Conservation (phyloP, 805 yeast species). For the Lachancea kluyveri region DNA sequence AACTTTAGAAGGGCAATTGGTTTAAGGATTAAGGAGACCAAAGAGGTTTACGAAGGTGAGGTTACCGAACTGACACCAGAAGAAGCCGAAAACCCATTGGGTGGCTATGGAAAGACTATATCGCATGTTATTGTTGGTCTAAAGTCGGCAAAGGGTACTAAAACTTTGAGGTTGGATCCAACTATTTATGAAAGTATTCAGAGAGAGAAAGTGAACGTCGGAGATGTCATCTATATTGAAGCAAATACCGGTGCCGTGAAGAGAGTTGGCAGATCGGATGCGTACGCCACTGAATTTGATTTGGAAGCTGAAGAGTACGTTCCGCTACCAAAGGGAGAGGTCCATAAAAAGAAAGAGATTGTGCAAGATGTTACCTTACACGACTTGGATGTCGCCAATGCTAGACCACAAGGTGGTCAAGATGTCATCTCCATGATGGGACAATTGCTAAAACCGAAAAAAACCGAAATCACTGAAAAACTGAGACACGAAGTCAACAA, state of each 20-base stretch:
- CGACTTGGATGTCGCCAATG: constrained; percentile 93
- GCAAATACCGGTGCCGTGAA: constrained; percentile 97
- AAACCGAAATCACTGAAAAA: constrained; percentile 96
- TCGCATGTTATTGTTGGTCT: constrained; percentile 91
- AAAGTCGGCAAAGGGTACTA: constrained; percentile 87
- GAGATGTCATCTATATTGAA: constrained; percentile 96
- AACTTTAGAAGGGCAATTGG: constrained; percentile 96
- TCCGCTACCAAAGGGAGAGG: constrained; percentile 97
- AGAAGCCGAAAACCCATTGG: constrained; percentile 93
- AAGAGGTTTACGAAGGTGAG: constrained; percentile 97
- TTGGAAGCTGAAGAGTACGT: constrained; percentile 98
- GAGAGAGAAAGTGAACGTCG: constrained; percentile 89
- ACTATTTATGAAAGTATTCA: constrained; percentile 89
- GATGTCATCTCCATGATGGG: constrained; percentile 96
- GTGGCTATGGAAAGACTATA: constrained; percentile 96
- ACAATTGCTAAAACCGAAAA: constrained; percentile 89
- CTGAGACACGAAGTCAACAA: constrained; percentile 89
- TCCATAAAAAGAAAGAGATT: constrained; percentile 95
- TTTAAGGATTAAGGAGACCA: constrained; percentile 89
- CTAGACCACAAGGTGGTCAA: constrained; percentile 96
- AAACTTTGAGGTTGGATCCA: constrained; percentile 84
- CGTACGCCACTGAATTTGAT: constrained; percentile 96
- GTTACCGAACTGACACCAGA: constrained; percentile 93
- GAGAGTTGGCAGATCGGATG: constrained; percentile 97
- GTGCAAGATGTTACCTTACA: constrained; percentile 96